These are phyloP conservation scores for Heimioporus retisporus DNA, from an alignment of 1,284 basidiomycete species.

Conservation along the genomic window DNA sequence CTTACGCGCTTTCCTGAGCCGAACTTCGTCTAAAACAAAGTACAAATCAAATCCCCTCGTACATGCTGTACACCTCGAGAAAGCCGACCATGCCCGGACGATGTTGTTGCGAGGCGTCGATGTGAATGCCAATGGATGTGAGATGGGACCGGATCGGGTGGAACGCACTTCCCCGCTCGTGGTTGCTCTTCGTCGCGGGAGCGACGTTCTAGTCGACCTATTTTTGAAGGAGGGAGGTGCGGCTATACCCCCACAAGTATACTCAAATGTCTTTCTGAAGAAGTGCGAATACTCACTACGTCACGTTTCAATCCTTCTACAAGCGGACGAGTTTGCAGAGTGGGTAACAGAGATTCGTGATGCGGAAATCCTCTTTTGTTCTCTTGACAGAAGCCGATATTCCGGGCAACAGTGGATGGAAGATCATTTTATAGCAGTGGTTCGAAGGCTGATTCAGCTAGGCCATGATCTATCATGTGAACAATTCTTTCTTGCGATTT, in stretches of 20 bases:
- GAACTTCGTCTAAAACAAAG: not conserved
- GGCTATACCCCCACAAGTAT: not conserved
- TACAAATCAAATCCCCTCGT: slow-evolving; percentile 11
- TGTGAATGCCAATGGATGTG: slow-evolving; percentile 11
- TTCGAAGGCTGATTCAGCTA: slow-evolving; percentile 1
- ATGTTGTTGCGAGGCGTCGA: not conserved
- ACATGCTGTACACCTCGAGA: slow-evolving; percentile 9
- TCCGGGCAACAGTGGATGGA: not conserved
- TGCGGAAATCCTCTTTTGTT: not conserved
- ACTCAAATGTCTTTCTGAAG: not conserved
- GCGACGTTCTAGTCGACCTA: slow-evolving; percentile 1
- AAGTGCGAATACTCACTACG: too few species aligned
- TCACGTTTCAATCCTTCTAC: too few species aligned
- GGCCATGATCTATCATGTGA: not conserved
- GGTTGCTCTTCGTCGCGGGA: not conserved
- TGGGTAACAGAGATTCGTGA: not conserved
- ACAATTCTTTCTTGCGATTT: not conserved
- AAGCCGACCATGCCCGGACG: slow-evolving; percentile 9
- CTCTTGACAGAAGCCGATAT: not conserved
- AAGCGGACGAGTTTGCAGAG: not conserved
- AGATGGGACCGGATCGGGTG: not conserved
- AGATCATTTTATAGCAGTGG: not conserved
- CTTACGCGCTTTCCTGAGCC: slow-evolving; percentile 4
- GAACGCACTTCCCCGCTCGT: slow-evolving; percentile 1
- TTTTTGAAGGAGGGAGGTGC: not conserved